A percentile compares a stretch with the other conserved stretches of the same genome.
phyloP scores from a whole-genome alignment of 495 filamentous ascomycete species.

The Trichoderma gamsii region DNA sequence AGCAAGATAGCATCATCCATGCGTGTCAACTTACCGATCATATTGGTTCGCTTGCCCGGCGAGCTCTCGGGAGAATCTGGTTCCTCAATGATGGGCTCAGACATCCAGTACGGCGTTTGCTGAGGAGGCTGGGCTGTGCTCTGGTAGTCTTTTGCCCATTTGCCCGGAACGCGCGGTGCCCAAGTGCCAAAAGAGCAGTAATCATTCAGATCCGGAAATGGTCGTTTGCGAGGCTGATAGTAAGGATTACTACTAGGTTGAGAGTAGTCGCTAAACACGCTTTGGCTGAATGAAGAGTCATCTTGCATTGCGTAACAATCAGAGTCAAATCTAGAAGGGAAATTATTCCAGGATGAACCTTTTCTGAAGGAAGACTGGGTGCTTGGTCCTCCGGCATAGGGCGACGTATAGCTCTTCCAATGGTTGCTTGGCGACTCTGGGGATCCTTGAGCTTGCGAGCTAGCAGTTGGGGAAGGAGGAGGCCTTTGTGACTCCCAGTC shows the following conservation, averaged over 20 bases:
- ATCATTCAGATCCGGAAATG: neutral
- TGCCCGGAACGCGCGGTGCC: neutral
- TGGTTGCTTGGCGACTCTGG: neutral
- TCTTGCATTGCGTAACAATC: conserved; percentile 1
- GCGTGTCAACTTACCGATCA: conserved; percentile 3
- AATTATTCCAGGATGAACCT: neutral
- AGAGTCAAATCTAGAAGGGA: neutral
- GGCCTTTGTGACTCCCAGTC: neutral
- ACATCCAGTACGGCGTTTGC: neutral
- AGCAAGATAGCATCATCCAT: neutral
- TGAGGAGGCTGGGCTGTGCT: neutral
- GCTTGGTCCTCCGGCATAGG: neutral
- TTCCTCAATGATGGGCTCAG: conserved; percentile 13
- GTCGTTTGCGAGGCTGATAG: conserved; percentile 4
- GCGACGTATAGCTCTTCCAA: neutral
- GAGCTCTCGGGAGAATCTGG: conserved; percentile 5
- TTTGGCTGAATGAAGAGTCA: neutral
- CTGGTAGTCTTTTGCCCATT: neutral
- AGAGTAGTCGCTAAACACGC: neutral
- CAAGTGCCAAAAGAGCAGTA: conserved; percentile 4
- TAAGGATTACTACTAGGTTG: neutral
- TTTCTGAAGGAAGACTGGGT: neutral
- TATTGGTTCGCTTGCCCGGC: neutral
- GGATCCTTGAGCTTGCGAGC: neutral
- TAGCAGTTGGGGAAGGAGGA: neutral